These are phyloP conservation scores for Citrus glauca DNA, from an alignment of 345 rosid genomes.

Conservation along the genomic window DNA sequence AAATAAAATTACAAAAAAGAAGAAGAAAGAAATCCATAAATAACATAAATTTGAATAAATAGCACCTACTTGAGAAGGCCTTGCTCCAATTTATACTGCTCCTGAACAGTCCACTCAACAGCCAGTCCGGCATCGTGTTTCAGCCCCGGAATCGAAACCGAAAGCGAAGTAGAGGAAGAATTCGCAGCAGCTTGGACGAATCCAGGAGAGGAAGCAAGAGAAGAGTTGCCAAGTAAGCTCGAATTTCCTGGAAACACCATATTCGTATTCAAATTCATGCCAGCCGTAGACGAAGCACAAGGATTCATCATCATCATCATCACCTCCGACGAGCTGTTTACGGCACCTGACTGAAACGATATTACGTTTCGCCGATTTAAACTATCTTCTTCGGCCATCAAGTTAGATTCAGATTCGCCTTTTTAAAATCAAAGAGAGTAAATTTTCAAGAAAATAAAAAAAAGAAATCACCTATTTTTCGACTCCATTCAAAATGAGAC, in stretches of 20 bases:
- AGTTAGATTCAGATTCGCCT: not conserved
- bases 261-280: slow-evolving; percentile 8
- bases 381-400: not conserved
- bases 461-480: not conserved
- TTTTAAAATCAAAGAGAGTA: no score
- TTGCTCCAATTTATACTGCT: slow-evolving; percentile 65
- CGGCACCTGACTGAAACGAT: not conserved
- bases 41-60: no score
- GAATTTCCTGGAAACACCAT: slow-evolving; percentile 35
- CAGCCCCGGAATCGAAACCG: slow-evolving; percentile 47
- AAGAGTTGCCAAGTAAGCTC: slow-evolving; percentile 28
- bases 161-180: slow-evolving; percentile 40
- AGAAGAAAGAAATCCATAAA: no score
- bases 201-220: slow-evolving; percentile 8
- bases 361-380: not conserved
- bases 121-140: slow-evolving; percentile 58
- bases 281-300: slow-evolving; percentile 10
- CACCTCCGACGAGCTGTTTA: slow-evolving; percentile 40
- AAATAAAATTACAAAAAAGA: not conserved
- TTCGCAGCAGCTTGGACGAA: slow-evolving; percentile 29
- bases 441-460: no score
- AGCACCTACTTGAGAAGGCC: slow-evolving; percentile 62
- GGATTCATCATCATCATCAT: not conserved
- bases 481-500: not conserved
- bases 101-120: slow-evolving; percentile 78